A percentile compares a stretch with the other conserved stretches of the same genome.
Evolutionary conservation across 495 filamentous ascomycete species (phyloP).

Genomic region (Sordaria brevicollis): DNA sequence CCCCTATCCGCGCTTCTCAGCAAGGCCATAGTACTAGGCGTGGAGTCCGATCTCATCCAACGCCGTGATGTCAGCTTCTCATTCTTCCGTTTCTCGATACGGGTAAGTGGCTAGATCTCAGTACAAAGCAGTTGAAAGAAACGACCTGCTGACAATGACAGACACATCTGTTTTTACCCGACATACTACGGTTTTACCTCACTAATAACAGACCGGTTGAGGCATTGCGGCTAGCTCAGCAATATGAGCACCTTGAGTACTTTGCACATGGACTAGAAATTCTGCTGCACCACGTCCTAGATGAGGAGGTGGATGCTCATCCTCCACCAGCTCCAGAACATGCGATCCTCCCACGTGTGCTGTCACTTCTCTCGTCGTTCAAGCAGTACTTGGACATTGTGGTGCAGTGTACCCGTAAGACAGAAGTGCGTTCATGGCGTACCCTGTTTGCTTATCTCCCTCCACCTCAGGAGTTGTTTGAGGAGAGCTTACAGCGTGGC

Average conservation of each 20-base stretch:
- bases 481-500: slow-evolving; percentile 73
- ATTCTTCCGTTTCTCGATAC: slow-evolving; percentile 71
- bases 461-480: slow-evolving; percentile 81
- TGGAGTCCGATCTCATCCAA: slow-evolving; percentile 87
- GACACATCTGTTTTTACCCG: slow-evolving; percentile 86
- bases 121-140: background rate
- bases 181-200: slow-evolving; percentile 69
- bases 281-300: slow-evolving; percentile 83
- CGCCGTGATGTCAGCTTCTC: slow-evolving; percentile 82
- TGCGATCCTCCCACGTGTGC: slow-evolving; percentile 74
- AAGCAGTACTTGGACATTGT: slow-evolving; percentile 87
- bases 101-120: slow-evolving; percentile 39
- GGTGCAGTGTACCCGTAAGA: slow-evolving; percentile 96
- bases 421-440: slow-evolving; percentile 88
- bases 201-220: slow-evolving; percentile 58
- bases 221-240: slow-evolving; percentile 65
- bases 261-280: slow-evolving; percentile 90
- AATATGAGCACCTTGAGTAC: slow-evolving; percentile 77
- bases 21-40: slow-evolving; percentile 80
- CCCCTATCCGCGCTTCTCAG: slow-evolving; percentile 75
- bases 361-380: slow-evolving; percentile 84
- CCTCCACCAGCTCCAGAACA: slow-evolving; percentile 51
- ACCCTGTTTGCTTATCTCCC: slow-evolving; percentile 87
- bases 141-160: slow-evolving; percentile 19
- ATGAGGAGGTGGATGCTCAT: slow-evolving; percentile 76